Base-by-base conservation (phyloP, 192 early-diverging fungal species). In the Coemansia sp. region DNA sequence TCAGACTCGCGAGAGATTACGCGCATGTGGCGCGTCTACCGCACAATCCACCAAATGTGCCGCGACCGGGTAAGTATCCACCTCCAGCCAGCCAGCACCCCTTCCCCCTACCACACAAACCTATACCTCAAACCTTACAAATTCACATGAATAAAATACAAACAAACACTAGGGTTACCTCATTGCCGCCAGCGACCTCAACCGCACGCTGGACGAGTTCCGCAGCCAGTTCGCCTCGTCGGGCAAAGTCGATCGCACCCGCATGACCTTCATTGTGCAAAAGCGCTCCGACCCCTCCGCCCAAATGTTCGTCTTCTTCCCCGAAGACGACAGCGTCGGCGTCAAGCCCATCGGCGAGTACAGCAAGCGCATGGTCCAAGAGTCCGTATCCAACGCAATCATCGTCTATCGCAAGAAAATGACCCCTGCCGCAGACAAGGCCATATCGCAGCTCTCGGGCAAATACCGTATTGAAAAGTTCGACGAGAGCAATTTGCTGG, bases 261-360 rank as follows among this genome's bases (percentile, higher is more conserved):
- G 73, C 4, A 81, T 96, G 73, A 93, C 88, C 18, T 93, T 94
- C 74, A 81, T 92, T 30, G 91, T 95, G 25, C 85, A 90, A 59
- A 89, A 88, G 64, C 82, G 86, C 61, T 83, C 88, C 61, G 86
- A 92, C 67, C 86, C 87, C 6, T 83, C 82, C 30, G 92, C 92
- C 55, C 89, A 92, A 62, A 82, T 95, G 62, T 83, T 96, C 33
- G 89, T 95, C 9, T 93, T 94, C 64, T 96, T 98, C 82, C 89
- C 93, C 10, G 92, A 93, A 34, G 92, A 90, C 41, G 81, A 84
- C 37, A 86, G 88, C 5, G 89, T 99, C 14, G 94, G 96, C 53
- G 88, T 96, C 30, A 91, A 91, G 58, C 86, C 89, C 14, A 89
- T 97, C 58, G 89, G 85, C 80, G 88, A 90, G 84, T 96, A 87